These are phyloP conservation scores for Pyronema omphalodes DNA, from an alignment of 495 filamentous ascomycete genomes.

Conservation along the genomic window DNA sequence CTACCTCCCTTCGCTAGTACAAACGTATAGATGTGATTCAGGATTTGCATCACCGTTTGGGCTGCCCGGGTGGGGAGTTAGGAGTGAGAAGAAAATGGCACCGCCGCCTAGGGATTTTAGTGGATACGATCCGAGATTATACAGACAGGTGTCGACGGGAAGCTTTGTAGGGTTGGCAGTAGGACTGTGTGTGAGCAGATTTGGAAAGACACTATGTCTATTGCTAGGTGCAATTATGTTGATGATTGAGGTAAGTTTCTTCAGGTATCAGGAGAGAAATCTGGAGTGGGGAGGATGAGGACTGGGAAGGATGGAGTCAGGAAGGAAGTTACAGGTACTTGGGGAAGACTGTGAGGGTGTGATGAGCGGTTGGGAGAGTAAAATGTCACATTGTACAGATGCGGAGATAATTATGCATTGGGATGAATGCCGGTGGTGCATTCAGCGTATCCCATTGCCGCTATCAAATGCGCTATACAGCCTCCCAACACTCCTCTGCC, in stretches of 20 bases:
- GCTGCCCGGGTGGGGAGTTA: too few species aligned
- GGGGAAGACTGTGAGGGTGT: too few species aligned
- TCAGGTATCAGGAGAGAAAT: neutral
- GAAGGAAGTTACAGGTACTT: too few species aligned
- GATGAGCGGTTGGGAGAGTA: too few species aligned
- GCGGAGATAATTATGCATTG: too few species aligned
- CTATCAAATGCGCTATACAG: neutral
- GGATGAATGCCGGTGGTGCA: too few species aligned
- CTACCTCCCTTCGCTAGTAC: too few species aligned
- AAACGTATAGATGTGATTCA: too few species aligned
- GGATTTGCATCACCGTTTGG: too few species aligned
- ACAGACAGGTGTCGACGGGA: constrained; percentile 19
- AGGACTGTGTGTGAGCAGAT: constrained; percentile 15
- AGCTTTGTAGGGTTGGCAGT: constrained; percentile 18
- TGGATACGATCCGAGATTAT: constrained; percentile 12
- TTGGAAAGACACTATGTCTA: constrained; percentile 17
- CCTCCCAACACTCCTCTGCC: neutral
- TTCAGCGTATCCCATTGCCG: too few species aligned
- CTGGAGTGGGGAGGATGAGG: neutral
- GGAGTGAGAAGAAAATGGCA: constrained; percentile 1
- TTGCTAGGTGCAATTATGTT: constrained; percentile 14
- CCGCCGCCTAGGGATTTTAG: neutral
- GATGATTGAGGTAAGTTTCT: constrained; percentile 13
- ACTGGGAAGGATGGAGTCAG: neutral
- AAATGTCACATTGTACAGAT: too few species aligned